phyloP scores from a whole-genome alignment of 2,329 filamentous ascomycete species.

The Neurospora sp. region DNA sequence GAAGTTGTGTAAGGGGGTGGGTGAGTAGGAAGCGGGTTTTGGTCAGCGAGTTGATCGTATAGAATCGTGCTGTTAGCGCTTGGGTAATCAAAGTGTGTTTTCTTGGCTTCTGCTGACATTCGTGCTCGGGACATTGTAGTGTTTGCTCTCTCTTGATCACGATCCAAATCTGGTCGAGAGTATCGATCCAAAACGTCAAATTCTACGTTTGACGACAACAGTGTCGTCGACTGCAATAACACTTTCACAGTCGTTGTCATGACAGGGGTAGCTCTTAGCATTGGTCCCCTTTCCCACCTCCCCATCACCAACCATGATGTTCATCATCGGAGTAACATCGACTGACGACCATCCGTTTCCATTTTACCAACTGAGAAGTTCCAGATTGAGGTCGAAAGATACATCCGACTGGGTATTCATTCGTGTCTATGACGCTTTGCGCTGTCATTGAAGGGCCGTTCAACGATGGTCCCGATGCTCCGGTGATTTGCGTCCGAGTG shows the following conservation, averaged over 20 bases:
- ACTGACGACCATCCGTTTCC: neutral
- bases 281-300: neutral
- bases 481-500: neutral
- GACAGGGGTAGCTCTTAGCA: neutral
- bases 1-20: neutral
- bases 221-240: neutral
- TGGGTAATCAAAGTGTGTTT: neutral
- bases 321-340: neutral
- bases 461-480: neutral
- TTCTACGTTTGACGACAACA: neutral
- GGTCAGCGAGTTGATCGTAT: neutral
- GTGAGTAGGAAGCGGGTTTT: neutral
- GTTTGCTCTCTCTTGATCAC: too few relatives aligned
- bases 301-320: neutral
- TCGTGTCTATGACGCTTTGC: neutral
- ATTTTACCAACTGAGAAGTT: neutral
- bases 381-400: neutral
- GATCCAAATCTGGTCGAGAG: neutral
- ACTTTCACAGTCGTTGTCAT: neutral
- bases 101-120: neutral
- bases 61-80: neutral
- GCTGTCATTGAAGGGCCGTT: neutral
- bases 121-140: neutral
- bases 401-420: neutral
- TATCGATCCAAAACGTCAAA: neutral